Evolutionary conservation across 2,329 filamentous ascomycete genomes (phyloP).

Genomic region (Ciborinia camelliae): DNA sequence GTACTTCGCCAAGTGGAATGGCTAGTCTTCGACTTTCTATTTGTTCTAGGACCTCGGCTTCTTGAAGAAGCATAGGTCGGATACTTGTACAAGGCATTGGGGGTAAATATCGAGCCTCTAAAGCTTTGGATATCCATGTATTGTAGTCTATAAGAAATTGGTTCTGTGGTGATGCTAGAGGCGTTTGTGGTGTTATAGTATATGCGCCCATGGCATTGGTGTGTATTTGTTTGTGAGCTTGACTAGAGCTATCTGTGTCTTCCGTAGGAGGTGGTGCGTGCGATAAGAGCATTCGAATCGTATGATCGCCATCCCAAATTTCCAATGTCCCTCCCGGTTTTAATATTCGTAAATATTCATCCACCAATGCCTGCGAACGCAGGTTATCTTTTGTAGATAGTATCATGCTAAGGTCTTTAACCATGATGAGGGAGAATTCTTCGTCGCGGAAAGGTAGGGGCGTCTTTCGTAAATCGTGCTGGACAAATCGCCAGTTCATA

Average conservation of each 20-base stretch:
- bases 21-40: constrained; percentile 74
- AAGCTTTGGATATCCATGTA: constrained; percentile 70
- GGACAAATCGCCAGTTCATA: constrained; percentile 84
- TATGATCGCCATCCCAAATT: constrained; percentile 85
- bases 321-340: constrained; percentile 77
- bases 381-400: constrained; percentile 48
- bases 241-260: constrained; percentile 39
- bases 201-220: constrained; percentile 75
- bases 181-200: constrained; percentile 76
- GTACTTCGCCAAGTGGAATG: constrained; percentile 79
- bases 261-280: constrained; percentile 55
- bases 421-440: constrained; percentile 84
- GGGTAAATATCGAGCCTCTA: constrained; percentile 67
- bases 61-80: constrained; percentile 74
- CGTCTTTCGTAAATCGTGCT: constrained; percentile 74
- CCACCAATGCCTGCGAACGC: constrained; percentile 54
- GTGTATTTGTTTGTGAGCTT: constrained; percentile 59
- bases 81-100: constrained; percentile 76
- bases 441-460: constrained; percentile 76
- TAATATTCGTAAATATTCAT: constrained; percentile 75
- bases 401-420: constrained; percentile 74
- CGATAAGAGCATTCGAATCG: constrained; percentile 77
- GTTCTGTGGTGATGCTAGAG: constrained; percentile 77
- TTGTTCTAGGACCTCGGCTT: constrained; percentile 67
- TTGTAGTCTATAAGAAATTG: constrained; percentile 81